Evolutionary conservation across 2,329 filamentous ascomycete genomes (phyloP).

Genomic region (Exophiala bonariae): DNA sequence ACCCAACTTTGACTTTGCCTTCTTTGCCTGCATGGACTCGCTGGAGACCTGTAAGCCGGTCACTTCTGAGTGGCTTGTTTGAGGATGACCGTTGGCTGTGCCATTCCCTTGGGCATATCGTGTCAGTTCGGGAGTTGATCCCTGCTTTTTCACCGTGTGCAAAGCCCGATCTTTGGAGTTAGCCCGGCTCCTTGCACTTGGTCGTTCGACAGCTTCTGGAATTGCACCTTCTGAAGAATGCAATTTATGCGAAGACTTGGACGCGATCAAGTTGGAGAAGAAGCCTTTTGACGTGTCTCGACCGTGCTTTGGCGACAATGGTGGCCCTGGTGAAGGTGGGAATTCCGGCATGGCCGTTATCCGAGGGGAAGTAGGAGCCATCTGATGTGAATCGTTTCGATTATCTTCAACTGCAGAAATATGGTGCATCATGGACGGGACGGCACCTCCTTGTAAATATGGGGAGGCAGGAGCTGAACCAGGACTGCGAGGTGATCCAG

Average conservation of each 20-base stretch:
- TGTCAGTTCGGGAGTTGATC: constrained; percentile 44
- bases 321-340: constrained; percentile 38
- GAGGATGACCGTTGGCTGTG: constrained; percentile 7
- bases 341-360: constrained; percentile 48
- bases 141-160: constrained; percentile 37
- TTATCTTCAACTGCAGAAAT: constrained; percentile 11
- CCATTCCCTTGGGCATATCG: constrained; percentile 30
- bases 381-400: constrained; percentile 10
- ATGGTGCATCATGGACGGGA: constrained; percentile 18
- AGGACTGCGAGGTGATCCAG: constrained; percentile 24
- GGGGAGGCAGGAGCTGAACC: constrained; percentile 22
- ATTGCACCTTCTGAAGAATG: constrained; percentile 41
- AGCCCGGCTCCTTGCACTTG: constrained; percentile 36
- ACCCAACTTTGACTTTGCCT: constrained; percentile 46
- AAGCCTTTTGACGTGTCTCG: constrained; percentile 48
- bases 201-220: constrained; percentile 32
- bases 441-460: constrained; percentile 13
- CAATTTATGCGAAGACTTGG: constrained; percentile 44
- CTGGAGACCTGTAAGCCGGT: constrained; percentile 2
- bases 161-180: constrained; percentile 45
- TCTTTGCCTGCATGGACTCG: constrained; percentile 32
- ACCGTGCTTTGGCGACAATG: constrained; percentile 41
- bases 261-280: constrained; percentile 48
- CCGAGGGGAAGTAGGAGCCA: constrained; percentile 38
- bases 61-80: constrained; percentile 1